These are phyloP conservation scores for Cochlearia excelsa DNA, from an alignment of 345 rosid genomes.

Conservation along the genomic window DNA sequence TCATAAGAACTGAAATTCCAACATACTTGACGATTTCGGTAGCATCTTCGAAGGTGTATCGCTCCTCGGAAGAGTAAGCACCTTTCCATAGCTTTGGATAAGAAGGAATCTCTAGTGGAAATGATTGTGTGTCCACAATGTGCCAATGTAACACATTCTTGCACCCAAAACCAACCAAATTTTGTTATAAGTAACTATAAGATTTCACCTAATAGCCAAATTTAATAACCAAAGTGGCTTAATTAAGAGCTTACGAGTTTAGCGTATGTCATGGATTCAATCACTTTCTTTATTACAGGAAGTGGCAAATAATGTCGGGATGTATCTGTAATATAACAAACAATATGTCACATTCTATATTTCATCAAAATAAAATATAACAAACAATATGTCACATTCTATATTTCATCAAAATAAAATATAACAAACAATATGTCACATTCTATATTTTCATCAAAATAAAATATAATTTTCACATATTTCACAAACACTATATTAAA, in stretches of 20 bases:
- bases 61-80: constrained; percentile 54
- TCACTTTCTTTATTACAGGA: constrained; percentile 57
- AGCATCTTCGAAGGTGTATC: constrained; percentile 60
- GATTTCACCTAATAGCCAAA: constrained; percentile 12
- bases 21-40: constrained; percentile 52
- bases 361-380: neutral
- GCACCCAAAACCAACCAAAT: constrained; percentile 16
- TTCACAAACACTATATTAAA: too few species aligned
- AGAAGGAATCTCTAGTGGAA: constrained; percentile 72
- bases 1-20: neutral
- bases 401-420: neutral
- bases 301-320: constrained; percentile 70
- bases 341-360: neutral
- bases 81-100: constrained; percentile 75
- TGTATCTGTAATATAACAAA: constrained; percentile 51
- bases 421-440: constrained; percentile 1
- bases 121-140: constrained; percentile 63
- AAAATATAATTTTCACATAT: neutral
- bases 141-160: constrained; percentile 83
- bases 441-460: neutral
- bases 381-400: neutral
- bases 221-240: neutral
- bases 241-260: constrained; percentile 50
- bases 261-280: constrained; percentile 67
- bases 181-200: neutral